Evolutionary conservation across 1,284 basidiomycete species (phyloP).

Genomic region (Afroboletus lepidellus): DNA sequence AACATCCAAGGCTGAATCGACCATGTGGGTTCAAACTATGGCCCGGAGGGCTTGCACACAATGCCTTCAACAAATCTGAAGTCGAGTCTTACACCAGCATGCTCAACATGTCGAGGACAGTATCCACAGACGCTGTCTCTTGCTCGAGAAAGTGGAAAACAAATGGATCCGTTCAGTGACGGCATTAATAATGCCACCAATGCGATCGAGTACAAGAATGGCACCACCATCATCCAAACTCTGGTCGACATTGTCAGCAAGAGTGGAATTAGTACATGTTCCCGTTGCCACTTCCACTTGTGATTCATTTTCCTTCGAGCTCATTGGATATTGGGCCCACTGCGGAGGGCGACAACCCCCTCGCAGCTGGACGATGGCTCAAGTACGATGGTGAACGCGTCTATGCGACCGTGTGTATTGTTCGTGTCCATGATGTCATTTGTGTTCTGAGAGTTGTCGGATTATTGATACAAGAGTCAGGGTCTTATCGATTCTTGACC

Average conservation of each 20-base stretch:
- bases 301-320: constrained; percentile 26
- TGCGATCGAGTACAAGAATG: constrained; percentile 47
- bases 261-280: constrained; percentile 55
- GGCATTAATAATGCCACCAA: constrained; percentile 44
- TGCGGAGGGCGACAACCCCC: constrained; percentile 51
- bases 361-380: constrained; percentile 51
- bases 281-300: background rate
- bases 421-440: background rate
- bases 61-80: constrained; percentile 47
- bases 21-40: constrained; percentile 51
- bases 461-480: constrained; percentile 45
- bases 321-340: constrained; percentile 54
- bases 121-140: constrained; percentile 57
- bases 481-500: constrained; percentile 48
- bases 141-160: constrained; percentile 54
- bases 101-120: constrained; percentile 51
- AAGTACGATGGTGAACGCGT: constrained; percentile 49
- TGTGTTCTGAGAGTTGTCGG: constrained; percentile 19
- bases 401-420: constrained; percentile 45
- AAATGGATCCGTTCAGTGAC: constrained; percentile 50
- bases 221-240: constrained; percentile 47
- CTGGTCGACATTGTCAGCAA: constrained; percentile 56
- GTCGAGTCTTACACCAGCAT: constrained; percentile 56
- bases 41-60: constrained; percentile 55
- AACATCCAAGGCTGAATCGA: constrained; percentile 1